These are phyloP conservation scores for Pyrenopolyporus hunteri DNA, from an alignment of 495 filamentous ascomycete species.

Conservation along the genomic window DNA sequence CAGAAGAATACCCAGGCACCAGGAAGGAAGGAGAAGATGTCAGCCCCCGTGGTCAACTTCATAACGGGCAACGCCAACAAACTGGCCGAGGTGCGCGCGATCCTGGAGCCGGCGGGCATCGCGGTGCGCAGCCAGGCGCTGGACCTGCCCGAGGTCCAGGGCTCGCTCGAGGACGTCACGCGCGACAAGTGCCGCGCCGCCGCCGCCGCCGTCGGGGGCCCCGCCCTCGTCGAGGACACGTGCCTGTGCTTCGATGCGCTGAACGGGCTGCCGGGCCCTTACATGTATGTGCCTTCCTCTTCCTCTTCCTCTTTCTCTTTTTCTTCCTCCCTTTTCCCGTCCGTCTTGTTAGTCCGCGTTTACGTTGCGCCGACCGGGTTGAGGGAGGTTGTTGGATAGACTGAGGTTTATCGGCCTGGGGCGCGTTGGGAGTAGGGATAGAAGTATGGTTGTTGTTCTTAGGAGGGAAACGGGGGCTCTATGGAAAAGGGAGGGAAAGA, in stretches of 20 bases:
- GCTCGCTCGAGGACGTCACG: slow-evolving; percentile 88
- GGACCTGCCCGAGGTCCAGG: slow-evolving; percentile 89
- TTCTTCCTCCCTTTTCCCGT: slow-evolving; percentile 3
- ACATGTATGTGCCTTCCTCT: slow-evolving; percentile 71
- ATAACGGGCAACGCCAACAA: slow-evolving; percentile 97
- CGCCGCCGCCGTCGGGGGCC: slow-evolving; percentile 72
- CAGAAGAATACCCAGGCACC: not conserved
- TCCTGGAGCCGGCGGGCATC: slow-evolving; percentile 72
- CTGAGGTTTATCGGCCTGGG: too few species aligned
- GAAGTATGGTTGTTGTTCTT: too few species aligned
- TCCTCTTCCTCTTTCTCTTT: not conserved
- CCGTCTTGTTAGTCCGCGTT: too few species aligned
- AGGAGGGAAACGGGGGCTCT: too few species aligned
- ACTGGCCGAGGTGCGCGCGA: slow-evolving; percentile 82
- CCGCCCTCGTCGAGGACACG: slow-evolving; percentile 95
- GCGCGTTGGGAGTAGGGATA: too few species aligned
- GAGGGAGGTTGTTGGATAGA: too few species aligned
- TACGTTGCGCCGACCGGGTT: too few species aligned
- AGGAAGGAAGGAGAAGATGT: slow-evolving; percentile 14
- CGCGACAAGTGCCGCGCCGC: slow-evolving; percentile 84
- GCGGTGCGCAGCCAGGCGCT: slow-evolving; percentile 73
- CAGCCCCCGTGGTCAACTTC: slow-evolving; percentile 70
- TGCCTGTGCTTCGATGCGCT: slow-evolving; percentile 90
- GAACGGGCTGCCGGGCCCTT: slow-evolving; percentile 90
- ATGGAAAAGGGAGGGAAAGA: not conserved